These are phyloP conservation scores for Mycena galopus DNA, from an alignment of 768 basidiomycete genomes.

Conservation along the genomic window DNA sequence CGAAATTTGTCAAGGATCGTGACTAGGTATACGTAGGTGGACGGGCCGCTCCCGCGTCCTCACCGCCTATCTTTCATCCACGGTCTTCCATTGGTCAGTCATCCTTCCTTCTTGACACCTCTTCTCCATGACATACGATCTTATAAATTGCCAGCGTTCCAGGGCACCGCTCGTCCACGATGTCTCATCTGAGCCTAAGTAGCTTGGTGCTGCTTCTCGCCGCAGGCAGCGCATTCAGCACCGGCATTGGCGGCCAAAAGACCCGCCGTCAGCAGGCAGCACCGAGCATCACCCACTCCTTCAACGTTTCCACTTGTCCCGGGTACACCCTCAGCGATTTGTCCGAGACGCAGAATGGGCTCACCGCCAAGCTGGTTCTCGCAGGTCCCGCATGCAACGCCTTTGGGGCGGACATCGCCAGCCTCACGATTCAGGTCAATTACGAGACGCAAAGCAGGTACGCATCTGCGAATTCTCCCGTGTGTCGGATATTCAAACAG, in stretches of 20 bases:
- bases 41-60: slow-evolving; percentile 19
- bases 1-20: slow-evolving; percentile 19
- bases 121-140: slow-evolving; percentile 22
- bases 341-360: slow-evolving; percentile 59
- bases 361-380: slow-evolving; percentile 67
- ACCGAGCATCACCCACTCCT: slow-evolving; percentile 26
- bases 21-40: slow-evolving; percentile 23
- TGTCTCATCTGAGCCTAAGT: slow-evolving; percentile 16
- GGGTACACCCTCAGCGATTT: slow-evolving; percentile 69
- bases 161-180: slow-evolving; percentile 21
- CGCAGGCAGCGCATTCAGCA: slow-evolving; percentile 22
- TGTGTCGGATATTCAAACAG: slow-evolving; percentile 23
- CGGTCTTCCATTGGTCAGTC: slow-evolving; percentile 22
- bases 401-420: slow-evolving; percentile 69
- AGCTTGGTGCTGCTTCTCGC: slow-evolving; percentile 23
- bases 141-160: slow-evolving; percentile 22
- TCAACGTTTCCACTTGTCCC: slow-evolving; percentile 40
- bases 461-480: slow-evolving; percentile 16
- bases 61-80: slow-evolving; percentile 16
- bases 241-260: slow-evolving; percentile 22
- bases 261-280: slow-evolving; percentile 20
- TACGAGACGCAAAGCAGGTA: slow-evolving; percentile 72
- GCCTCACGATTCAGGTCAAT: slow-evolving; percentile 73
- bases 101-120: slow-evolving; percentile 22
- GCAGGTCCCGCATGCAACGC: slow-evolving; percentile 74